Base-by-base conservation (phyloP, 176 grass and related monocot genomes). In the Calamus simplicifolius region DNA sequence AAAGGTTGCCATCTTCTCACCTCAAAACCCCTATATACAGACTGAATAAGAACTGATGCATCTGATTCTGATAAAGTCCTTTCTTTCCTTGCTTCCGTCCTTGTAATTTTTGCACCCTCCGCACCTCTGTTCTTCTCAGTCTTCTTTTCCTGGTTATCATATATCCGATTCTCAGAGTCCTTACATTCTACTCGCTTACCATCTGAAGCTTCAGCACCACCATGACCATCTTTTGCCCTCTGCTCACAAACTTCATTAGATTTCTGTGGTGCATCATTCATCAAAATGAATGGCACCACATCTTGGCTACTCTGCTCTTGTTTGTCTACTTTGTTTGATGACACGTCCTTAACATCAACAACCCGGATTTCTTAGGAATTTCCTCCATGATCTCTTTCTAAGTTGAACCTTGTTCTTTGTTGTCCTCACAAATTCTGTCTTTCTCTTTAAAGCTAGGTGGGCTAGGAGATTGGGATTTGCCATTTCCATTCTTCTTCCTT, bases 1-100 rank as follows among this genome's bases (percentile, higher is more conserved):
- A 90, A 69, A 17, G 81, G 87, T 61, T 78, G 54, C 72, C 72
- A 91, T 72, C 72, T 97, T 66, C 84, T 78, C 19, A 88, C 75
- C 61, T 80, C 43, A 69, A 82, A 91, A 28, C 87, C 87, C 78
- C 81, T 80, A 53, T 78, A 91, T 16, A 61, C 72, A 63, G 78
- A 85, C 63, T 97, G 87, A 75, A 91, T 97, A 52, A 66, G 48
- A 50, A 80, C 23, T 16, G 79, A 69, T 16, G 81, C 87, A 57
- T 88, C 84, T 54, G 52, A 3, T 64, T 70, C 62, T 13, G 79
- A 83, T 18, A 88, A 55, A 31, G 48, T 85, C 6, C 61, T 58
- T 7, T 2, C 2, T 25, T 25, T 65, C 13, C 4, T 52, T 49
- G 0, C 18, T 25, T 49, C 19, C 54, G 0, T 21, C 16, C 19